phyloP scores from a whole-genome alignment of 2,329 filamentous ascomycete genomes.

The Tolypocladium nubicola region DNA sequence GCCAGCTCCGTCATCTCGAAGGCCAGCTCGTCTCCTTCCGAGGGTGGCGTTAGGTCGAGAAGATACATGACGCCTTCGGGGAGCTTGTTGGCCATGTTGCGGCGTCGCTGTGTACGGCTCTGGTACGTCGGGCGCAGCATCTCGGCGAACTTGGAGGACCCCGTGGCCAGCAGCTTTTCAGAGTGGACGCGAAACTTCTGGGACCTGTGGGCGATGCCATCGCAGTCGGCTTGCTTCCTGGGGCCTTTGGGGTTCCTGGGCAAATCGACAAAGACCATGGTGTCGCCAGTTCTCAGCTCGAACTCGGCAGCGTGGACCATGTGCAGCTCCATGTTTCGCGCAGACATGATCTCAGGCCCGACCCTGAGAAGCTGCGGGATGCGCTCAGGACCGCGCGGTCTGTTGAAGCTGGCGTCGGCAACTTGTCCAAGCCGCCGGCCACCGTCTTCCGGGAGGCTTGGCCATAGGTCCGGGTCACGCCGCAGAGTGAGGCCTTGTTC shows the following conservation, averaged over 20 bases:
- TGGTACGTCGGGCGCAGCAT: constrained; percentile 32
- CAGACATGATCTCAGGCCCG: constrained; percentile 7
- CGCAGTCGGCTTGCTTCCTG: constrained; percentile 19
- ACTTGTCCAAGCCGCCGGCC: background rate
- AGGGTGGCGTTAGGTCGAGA: constrained; percentile 52
- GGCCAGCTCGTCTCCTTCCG: constrained; percentile 52
- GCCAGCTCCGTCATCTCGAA: constrained; percentile 48
- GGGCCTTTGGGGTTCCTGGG: constrained; percentile 11
- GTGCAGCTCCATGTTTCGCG: constrained; percentile 15
- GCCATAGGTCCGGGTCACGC: background rate
- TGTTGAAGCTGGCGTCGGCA: background rate
- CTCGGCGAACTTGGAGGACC: constrained; percentile 34
- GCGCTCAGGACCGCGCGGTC: background rate
- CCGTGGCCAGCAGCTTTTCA: constrained; percentile 32
- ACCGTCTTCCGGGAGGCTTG: background rate
- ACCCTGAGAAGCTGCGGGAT: background rate
- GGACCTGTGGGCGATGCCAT: constrained; percentile 20
- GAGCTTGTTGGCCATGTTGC: constrained; percentile 21
- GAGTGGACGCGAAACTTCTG: constrained; percentile 34
- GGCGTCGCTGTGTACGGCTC: constrained; percentile 25
- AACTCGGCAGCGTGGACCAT: constrained; percentile 14
- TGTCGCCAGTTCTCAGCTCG: constrained; percentile 27
- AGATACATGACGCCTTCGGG: constrained; percentile 42
- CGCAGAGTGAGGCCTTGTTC: background rate
- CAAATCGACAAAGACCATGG: constrained; percentile 32